Conservation (phyloP, 2,329 filamentous ascomycete species). For the Aureobasidium lini region DNA sequence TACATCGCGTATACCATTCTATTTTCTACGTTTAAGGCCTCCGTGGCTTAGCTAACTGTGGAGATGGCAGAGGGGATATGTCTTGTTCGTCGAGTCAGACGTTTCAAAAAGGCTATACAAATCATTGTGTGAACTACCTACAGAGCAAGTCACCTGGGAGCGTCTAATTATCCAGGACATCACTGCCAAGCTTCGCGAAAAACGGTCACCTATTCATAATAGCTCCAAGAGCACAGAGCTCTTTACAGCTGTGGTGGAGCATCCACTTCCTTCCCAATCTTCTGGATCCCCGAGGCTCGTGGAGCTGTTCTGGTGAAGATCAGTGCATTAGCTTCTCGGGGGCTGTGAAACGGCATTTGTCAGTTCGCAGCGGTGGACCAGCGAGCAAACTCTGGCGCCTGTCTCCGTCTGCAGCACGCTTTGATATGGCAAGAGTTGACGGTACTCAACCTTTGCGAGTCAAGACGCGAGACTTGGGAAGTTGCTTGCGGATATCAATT, state of each 20-base stretch:
- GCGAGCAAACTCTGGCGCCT: not conserved
- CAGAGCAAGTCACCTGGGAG: not conserved
- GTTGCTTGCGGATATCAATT: not conserved
- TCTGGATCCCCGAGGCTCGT: not conserved
- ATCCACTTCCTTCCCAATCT: not conserved
- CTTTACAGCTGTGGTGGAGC: not conserved
- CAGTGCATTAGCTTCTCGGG: not conserved
- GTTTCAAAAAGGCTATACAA: not conserved
- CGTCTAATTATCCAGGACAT: not conserved
- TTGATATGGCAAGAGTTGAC: not conserved
- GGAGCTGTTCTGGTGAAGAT: not conserved
- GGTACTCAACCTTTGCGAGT: not conserved
- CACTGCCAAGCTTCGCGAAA: constrained; percentile 2
- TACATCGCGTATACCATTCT: not conserved
- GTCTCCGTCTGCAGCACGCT: not conserved
- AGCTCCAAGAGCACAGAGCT: not conserved
- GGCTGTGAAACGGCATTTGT: not conserved
- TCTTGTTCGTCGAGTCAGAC: not conserved
- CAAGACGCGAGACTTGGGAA: not conserved
- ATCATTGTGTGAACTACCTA: not conserved
- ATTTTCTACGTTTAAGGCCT: not conserved
- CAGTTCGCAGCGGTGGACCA: not conserved
- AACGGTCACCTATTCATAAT: not conserved
- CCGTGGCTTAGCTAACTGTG: not conserved
- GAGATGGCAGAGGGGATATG: not conserved